These are phyloP conservation scores for Phytophthora lateralis DNA, from an alignment of 352 stramenopile species.

Conservation along the genomic window DNA sequence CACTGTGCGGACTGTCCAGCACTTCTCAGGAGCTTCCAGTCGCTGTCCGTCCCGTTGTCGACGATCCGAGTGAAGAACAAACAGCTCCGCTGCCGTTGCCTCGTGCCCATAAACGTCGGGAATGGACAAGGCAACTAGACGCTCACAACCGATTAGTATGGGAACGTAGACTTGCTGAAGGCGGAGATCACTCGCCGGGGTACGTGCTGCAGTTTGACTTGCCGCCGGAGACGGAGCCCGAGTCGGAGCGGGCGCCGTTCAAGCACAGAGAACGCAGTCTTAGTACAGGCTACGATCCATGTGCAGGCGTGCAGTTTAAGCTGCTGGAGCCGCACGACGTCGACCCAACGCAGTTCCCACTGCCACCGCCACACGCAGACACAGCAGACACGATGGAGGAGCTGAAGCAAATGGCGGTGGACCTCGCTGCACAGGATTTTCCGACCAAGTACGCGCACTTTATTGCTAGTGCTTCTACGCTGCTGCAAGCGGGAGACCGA, in stretches of 20 bases:
- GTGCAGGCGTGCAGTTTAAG: slow-evolving; percentile 34
- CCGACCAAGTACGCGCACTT: slow-evolving; percentile 60
- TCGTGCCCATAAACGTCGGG: slow-evolving; percentile 38
- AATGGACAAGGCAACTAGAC: slow-evolving; percentile 57
- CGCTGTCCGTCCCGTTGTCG: not conserved
- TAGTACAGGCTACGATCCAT: slow-evolving; percentile 35
- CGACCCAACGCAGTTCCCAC: slow-evolving; percentile 34
- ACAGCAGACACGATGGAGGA: slow-evolving; percentile 29
- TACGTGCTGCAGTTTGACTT: slow-evolving; percentile 44
- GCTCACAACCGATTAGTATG: slow-evolving; percentile 42
- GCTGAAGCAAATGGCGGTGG: slow-evolving; percentile 28
- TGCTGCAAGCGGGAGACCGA: slow-evolving; percentile 21
- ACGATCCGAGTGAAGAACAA: not conserved
- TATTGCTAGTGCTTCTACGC: slow-evolving; percentile 22
- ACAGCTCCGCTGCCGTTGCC: slow-evolving; percentile 8
- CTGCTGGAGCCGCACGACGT: slow-evolving; percentile 31
- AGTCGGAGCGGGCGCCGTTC: slow-evolving; percentile 17
- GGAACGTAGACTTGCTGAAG: slow-evolving; percentile 35
- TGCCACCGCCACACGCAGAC: slow-evolving; percentile 21
- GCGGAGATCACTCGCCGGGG: slow-evolving; percentile 29
- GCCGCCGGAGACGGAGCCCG: slow-evolving; percentile 33
- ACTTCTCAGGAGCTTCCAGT: slow-evolving; percentile 1
- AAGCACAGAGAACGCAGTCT: slow-evolving; percentile 29
- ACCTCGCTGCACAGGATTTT: slow-evolving; percentile 39
- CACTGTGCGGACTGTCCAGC: slow-evolving; percentile 41